Evolutionary conservation across 306 rosid genomes (phyloP).

Genomic region (Acmispon strigosus): DNA sequence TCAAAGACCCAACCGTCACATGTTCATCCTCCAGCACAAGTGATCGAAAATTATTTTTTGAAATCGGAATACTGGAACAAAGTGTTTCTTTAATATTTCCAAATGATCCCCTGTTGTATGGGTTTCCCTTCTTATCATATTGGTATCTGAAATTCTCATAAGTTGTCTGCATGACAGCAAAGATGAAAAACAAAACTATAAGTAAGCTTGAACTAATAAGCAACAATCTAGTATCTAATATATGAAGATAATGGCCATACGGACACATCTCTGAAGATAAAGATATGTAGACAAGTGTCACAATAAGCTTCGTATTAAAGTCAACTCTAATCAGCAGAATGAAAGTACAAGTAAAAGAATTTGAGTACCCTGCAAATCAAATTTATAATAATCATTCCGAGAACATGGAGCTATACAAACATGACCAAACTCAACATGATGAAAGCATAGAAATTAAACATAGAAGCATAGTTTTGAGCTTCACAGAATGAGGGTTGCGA

Average conservation of each 20-base stretch:
- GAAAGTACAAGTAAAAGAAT: neutral
- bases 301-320: neutral
- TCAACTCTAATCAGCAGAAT: neutral
- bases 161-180: conserved; percentile 62
- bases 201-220: neutral
- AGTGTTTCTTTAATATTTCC: conserved; percentile 54
- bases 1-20: conserved; percentile 23
- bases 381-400: neutral
- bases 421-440: neutral
- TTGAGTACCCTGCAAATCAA: neutral
- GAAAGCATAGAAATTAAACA: neutral
- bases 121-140: conserved; percentile 77
- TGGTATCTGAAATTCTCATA: conserved; percentile 87
- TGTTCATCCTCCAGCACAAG: conserved; percentile 46
- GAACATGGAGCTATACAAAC: neutral
- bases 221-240: neutral
- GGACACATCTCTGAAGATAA: neutral
- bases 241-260: neutral
- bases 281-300: neutral
- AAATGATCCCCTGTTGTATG: conserved; percentile 51
- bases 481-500: neutral
- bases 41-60: conserved; percentile 55
- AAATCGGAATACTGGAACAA: conserved; percentile 47
- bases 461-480: neutral
- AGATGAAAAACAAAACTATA: neutral